Evolutionary conservation across 495 filamentous ascomycete species (phyloP).

Genomic region (Penicillium coprophilum): DNA sequence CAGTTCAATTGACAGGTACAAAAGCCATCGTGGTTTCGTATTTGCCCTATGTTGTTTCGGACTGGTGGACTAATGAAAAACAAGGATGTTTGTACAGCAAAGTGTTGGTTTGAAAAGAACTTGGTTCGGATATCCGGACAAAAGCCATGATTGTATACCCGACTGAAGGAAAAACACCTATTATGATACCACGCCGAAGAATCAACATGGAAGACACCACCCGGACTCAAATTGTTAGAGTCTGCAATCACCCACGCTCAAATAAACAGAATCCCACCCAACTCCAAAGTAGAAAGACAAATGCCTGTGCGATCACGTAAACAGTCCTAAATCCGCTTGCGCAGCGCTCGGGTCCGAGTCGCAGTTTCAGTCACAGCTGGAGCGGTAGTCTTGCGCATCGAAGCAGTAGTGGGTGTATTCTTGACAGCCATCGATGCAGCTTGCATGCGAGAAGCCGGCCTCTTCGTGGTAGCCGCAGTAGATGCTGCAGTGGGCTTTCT

Average conservation of each 20-base stretch:
- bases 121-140: not conserved
- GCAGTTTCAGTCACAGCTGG: slow-evolving; percentile 34
- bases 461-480: slow-evolving; percentile 46
- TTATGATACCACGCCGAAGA: slow-evolving; percentile 8
- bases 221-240: slow-evolving; percentile 6
- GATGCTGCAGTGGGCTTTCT: slow-evolving; percentile 52
- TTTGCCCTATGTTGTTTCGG: not conserved
- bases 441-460: slow-evolving; percentile 36
- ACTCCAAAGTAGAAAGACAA: slow-evolving; percentile 5
- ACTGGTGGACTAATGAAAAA: not conserved
- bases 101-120: not conserved
- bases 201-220: not conserved
- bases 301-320: not conserved
- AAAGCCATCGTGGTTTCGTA: not conserved
- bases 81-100: not conserved
- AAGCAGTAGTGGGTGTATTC: slow-evolving; percentile 30
- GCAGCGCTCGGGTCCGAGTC: slow-evolving; percentile 43
- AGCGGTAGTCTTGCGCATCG: slow-evolving; percentile 38
- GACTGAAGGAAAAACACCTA: slow-evolving; percentile 4
- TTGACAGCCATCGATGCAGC: slow-evolving; percentile 41
- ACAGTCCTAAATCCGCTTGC: slow-evolving; percentile 45
- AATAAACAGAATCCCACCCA: not conserved
- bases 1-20: not conserved
- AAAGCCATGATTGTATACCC: not conserved
- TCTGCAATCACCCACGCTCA: slow-evolving; percentile 11